Percentiles rank a stretch among this genome's conserved stretches.
These are phyloP conservation scores for Nemania abortiva DNA, from an alignment of 2,329 filamentous ascomycete species.

Conservation along the genomic window DNA sequence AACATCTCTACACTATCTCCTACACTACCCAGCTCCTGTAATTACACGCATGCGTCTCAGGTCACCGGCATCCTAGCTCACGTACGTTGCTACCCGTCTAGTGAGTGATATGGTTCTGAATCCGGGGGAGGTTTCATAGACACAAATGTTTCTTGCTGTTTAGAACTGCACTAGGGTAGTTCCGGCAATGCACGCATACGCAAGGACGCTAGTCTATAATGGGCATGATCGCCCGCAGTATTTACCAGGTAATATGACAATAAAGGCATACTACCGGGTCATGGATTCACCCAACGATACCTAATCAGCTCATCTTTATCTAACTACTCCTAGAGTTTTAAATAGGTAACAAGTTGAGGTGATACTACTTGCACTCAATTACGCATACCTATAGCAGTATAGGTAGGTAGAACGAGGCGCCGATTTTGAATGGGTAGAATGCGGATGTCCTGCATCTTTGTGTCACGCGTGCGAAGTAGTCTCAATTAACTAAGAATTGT, in stretches of 20 bases:
- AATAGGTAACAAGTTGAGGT: too few relatives aligned
- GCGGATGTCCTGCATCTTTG: neutral
- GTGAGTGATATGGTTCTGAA: neutral
- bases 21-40: neutral
- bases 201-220: neutral
- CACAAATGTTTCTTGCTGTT: neutral
- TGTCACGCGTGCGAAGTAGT: neutral
- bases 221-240: neutral
- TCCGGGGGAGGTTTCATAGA: neutral
- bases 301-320: too few relatives aligned
- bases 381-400: too few relatives aligned
- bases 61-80: neutral
- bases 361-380: neutral
- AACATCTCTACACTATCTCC: neutral
- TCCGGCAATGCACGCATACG: conserved; percentile 5
- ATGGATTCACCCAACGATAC: too few relatives aligned
- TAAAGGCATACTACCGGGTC: neutral
- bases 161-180: neutral
- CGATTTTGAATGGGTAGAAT: neutral
- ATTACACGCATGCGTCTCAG: neutral
- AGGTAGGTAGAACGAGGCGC: too few relatives aligned
- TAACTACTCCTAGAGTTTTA: too few relatives aligned
- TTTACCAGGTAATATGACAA: neutral
- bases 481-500: neutral
- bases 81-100: neutral